Evolutionary conservation across 1,139 yeast genomes (phyloP).

Genomic region (Yamadazyma triangularis): DNA sequence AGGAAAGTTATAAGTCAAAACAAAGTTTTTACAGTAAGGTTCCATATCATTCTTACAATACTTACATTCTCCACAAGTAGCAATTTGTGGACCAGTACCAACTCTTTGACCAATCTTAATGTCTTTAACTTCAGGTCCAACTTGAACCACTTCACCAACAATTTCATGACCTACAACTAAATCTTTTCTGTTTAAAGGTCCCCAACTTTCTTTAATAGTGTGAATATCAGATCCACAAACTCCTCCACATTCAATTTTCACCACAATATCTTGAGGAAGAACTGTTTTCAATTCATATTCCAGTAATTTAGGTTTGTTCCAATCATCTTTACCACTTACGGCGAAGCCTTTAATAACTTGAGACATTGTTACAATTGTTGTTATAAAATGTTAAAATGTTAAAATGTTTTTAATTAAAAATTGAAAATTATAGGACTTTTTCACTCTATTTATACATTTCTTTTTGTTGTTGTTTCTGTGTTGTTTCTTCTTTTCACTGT

Average conservation of each 20-base stretch:
- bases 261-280: slow-evolving; percentile 28
- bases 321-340: slow-evolving; percentile 34
- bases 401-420: no score
- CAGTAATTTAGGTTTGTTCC: slow-evolving; percentile 34
- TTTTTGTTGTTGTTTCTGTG: no score
- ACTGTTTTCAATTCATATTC: slow-evolving; percentile 29
- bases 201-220: slow-evolving; percentile 40
- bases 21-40: slow-evolving; percentile 41
- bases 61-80: slow-evolving; percentile 44
- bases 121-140: slow-evolving; percentile 34
- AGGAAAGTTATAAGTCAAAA: slow-evolving; percentile 40
- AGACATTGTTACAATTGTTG: slow-evolving; percentile 24
- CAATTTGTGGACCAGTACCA: slow-evolving; percentile 56
- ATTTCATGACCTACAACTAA: slow-evolving; percentile 40
- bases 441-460: no score
- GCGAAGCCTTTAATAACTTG: slow-evolving; percentile 39
- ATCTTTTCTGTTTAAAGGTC: slow-evolving; percentile 23
- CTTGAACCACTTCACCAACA: slow-evolving; percentile 44
- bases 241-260: slow-evolving; percentile 34
- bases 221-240: slow-evolving; percentile 42
- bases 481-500: no score
- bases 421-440: no score
- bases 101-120: slow-evolving; percentile 54
- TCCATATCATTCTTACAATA: slow-evolving; percentile 45
- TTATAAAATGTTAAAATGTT: no score